phyloP scores from a whole-genome alignment of 2,329 filamentous ascomycete genomes.

The Pseudogymnoascus pannorum region DNA sequence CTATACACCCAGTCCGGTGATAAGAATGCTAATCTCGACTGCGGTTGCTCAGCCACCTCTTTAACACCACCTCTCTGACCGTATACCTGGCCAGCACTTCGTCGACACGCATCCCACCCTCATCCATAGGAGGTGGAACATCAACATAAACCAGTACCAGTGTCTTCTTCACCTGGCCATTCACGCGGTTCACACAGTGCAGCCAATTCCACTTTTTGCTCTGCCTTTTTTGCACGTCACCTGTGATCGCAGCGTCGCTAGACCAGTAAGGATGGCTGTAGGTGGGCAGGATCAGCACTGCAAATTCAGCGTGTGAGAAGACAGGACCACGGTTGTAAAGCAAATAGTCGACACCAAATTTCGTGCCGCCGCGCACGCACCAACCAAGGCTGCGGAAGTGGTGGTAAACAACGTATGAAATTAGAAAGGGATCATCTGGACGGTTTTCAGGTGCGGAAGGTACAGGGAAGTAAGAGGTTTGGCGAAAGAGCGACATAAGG shows the following conservation, averaged over 20 bases:
- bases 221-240: constrained; percentile 43
- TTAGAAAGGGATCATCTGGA: constrained; percentile 75
- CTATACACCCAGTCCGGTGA: background rate
- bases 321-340: constrained; percentile 89
- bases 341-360: constrained; percentile 93
- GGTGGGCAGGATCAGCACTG: constrained; percentile 73
- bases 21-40: constrained; percentile 37
- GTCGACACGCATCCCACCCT: constrained; percentile 49
- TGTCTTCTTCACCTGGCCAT: constrained; percentile 85
- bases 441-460: constrained; percentile 30
- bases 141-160: constrained; percentile 88
- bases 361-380: constrained; percentile 86
- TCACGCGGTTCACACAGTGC: constrained; percentile 81
- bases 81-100: constrained; percentile 61
- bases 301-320: constrained; percentile 93
- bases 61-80: constrained; percentile 72
- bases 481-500: constrained; percentile 61
- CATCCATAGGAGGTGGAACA: constrained; percentile 60
- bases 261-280: constrained; percentile 70
- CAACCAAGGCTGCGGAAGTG: constrained; percentile 94
- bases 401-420: constrained; percentile 87
- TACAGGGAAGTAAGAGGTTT: constrained; percentile 62
- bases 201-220: constrained; percentile 69
- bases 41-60: constrained; percentile 77
- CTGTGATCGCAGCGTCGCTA: constrained; percentile 39